These are phyloP conservation scores for Hortiboletus flavorubellus DNA, from an alignment of 768 basidiomycete genomes.

Conservation along the genomic window DNA sequence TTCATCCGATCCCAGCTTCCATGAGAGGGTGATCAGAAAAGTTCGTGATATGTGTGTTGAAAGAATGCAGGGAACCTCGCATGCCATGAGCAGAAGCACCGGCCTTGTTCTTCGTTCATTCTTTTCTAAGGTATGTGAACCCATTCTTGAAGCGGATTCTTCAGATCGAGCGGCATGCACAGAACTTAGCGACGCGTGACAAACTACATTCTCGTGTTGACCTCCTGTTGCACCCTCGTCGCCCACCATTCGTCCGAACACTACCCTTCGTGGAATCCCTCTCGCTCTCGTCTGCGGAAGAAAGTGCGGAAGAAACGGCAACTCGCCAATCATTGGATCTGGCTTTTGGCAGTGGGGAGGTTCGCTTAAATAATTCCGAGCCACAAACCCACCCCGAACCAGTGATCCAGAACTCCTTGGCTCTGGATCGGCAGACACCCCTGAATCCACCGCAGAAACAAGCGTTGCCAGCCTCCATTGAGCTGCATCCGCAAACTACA, in stretches of 20 bases:
- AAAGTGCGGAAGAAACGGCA: constrained; percentile 58
- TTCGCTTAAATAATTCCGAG: not conserved
- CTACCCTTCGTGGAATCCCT: constrained; percentile 61
- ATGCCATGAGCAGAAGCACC: constrained; percentile 58
- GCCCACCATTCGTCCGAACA: constrained; percentile 70
- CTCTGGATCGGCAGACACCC: not conserved
- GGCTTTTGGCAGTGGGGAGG: constrained; percentile 13
- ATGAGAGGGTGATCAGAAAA: constrained; percentile 41
- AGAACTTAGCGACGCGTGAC: constrained; percentile 17
- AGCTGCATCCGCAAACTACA: constrained; percentile 1
- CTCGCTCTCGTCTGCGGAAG: constrained; percentile 60
- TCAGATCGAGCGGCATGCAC: constrained; percentile 1
- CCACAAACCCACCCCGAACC: not conserved
- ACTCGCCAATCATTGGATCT: constrained; percentile 42
- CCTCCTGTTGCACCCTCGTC: constrained; percentile 71
- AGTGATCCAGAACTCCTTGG: not conserved
- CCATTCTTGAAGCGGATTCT: not conserved
- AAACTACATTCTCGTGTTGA: constrained; percentile 44
- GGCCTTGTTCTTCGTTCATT: constrained; percentile 50
- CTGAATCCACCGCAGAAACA: not conserved
- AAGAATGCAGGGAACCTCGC: constrained; percentile 51
- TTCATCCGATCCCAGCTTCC: constrained; percentile 51
- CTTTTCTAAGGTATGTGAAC: constrained; percentile 30
- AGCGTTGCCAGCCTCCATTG: not conserved
- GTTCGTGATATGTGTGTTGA: constrained; percentile 48